Conservation (phyloP, 306 rosid species). For the Pueraria montana region DNA sequence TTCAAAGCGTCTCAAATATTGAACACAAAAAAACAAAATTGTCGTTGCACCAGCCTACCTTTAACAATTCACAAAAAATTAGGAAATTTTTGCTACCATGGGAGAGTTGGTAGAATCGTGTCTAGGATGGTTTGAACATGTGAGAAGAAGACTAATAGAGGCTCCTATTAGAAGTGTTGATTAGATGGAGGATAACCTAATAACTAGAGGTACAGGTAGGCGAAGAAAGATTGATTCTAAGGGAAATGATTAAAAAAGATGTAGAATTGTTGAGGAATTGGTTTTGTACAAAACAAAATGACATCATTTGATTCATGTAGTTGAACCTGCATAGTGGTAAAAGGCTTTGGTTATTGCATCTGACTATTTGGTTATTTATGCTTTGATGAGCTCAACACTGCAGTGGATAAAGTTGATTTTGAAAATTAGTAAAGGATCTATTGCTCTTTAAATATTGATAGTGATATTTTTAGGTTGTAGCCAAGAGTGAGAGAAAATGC, state of each 20-base stretch:
- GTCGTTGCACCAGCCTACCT: too few relatives aligned
- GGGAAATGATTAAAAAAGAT: background rate
- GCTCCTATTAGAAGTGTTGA: background rate
- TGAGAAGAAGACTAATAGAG: background rate
- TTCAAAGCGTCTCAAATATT: too few relatives aligned
- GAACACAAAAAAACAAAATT: too few relatives aligned
- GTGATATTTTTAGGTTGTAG: constrained; percentile 27
- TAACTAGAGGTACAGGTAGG: background rate
- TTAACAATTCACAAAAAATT: too few relatives aligned
- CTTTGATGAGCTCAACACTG: background rate
- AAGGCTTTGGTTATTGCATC: background rate
- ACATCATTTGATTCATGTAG: constrained; percentile 11
- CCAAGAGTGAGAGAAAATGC: constrained; percentile 21
- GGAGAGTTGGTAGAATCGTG: background rate
- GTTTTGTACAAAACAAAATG: background rate
- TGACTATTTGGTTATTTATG: constrained; percentile 8
- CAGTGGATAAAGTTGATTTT: background rate
- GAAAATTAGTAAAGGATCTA: background rate
- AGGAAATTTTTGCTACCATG: too few relatives aligned
- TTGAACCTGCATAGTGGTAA: background rate
- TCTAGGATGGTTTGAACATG: constrained; percentile 2
- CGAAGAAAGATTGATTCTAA: background rate
- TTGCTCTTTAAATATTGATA: background rate
- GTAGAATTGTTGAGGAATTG: background rate
- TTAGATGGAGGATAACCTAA: background rate